Percentiles rank a stretch among this genome's conserved stretches.
Evolutionary conservation across 2,329 filamentous ascomycete species (phyloP).

Genomic region (Colletotrichum siamense): DNA sequence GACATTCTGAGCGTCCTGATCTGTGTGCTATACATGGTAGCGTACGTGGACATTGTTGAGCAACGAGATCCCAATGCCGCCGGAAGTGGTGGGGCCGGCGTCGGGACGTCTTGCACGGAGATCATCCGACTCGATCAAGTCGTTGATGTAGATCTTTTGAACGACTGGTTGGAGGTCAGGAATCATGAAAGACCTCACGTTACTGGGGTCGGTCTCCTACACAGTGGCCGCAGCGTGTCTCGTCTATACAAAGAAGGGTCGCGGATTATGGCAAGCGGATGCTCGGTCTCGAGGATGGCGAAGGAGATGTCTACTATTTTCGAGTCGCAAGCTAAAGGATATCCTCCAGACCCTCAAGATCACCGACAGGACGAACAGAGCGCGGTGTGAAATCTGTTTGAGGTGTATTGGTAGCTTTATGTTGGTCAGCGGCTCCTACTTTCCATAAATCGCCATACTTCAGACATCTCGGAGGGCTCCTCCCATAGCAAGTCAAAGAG

Average conservation of each 20-base stretch:
- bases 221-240: background rate
- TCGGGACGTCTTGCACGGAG: background rate
- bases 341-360: background rate
- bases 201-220: background rate
- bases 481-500: too few relatives aligned
- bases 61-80: background rate
- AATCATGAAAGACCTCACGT: background rate
- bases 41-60: background rate
- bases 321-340: background rate
- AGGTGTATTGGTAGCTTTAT: background rate
- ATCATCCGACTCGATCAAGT: background rate
- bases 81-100: background rate
- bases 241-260: background rate
- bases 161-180: background rate
- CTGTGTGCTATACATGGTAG: background rate
- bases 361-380: background rate
- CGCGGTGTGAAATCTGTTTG: background rate
- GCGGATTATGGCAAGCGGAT: background rate
- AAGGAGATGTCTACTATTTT: background rate
- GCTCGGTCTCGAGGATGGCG: background rate
- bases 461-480: too few relatives aligned
- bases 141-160: background rate
- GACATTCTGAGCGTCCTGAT: background rate
- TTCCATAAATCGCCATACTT: background rate
- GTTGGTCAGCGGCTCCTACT: background rate